A percentile compares a stretch with the other conserved stretches of the same genome.
Conservation (phyloP, 192 early-diverging fungal species). For the Dispira simplex region DNA sequence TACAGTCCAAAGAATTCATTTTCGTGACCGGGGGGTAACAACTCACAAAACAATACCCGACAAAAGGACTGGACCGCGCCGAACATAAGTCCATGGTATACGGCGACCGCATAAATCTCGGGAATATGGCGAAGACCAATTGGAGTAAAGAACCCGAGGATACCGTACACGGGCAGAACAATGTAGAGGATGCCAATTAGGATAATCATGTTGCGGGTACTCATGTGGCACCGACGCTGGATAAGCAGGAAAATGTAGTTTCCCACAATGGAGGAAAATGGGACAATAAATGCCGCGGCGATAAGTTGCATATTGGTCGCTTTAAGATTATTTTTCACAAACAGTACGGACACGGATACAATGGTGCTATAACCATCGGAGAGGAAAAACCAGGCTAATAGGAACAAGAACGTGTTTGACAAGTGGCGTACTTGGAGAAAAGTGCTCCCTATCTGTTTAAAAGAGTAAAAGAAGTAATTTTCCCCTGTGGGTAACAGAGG, state of each 20-base stretch:
- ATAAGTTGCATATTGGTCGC: conserved; percentile 28
- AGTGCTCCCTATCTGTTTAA: conserved; percentile 23
- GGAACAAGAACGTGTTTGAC: conserved; percentile 38
- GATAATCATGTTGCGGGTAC: conserved; percentile 36
- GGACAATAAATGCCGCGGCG: conserved; percentile 38
- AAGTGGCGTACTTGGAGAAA: conserved; percentile 29
- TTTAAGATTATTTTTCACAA: conserved; percentile 36
- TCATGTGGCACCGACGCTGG: conserved; percentile 27
- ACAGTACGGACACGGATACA: conserved; percentile 36
- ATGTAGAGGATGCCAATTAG: conserved; percentile 27
- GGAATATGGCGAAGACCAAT: conserved; percentile 27
- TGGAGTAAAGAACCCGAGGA: conserved; percentile 37
- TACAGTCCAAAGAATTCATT: conserved; percentile 56
- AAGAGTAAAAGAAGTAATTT: conserved; percentile 26
- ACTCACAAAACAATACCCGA: conserved; percentile 41
- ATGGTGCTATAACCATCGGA: conserved; percentile 48
- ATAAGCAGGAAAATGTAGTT: conserved; percentile 34
- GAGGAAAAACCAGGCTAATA: conserved; percentile 54
- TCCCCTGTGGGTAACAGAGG: conserved; percentile 23
- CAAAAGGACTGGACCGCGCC: conserved; percentile 40
- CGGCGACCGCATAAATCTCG: conserved; percentile 42
- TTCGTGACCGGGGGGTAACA: conserved; percentile 47
- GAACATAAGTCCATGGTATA: conserved; percentile 43
- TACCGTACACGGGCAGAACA: conserved; percentile 42
- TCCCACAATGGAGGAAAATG: conserved; percentile 35